phyloP scores from a whole-genome alignment of 2,329 filamentous ascomycete species.

The Talaromyces atroroseus region DNA sequence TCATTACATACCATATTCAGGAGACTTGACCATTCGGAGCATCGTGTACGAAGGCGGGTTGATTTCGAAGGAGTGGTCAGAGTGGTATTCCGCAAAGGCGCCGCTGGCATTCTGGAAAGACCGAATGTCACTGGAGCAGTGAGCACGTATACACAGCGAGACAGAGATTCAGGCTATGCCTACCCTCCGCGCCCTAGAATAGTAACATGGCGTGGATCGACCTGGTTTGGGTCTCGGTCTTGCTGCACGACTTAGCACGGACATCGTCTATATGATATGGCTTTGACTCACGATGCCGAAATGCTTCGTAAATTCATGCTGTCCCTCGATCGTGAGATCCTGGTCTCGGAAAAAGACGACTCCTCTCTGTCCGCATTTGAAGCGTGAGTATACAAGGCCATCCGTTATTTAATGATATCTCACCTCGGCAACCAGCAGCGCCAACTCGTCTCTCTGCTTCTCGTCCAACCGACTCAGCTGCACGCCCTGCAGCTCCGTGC shows the following conservation, averaged over 20 bases:
- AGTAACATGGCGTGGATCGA: slow-evolving; percentile 6
- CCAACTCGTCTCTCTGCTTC: slow-evolving; percentile 3
- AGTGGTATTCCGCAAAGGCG: slow-evolving; percentile 4
- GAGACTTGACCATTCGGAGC: slow-evolving; percentile 2
- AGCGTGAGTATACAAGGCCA: too few species aligned
- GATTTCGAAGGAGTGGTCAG: slow-evolving; percentile 7
- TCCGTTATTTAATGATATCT: neutral
- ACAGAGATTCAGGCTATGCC: neutral
- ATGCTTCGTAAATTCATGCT: slow-evolving; percentile 5
- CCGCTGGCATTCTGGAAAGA: neutral
- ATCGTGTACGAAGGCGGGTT: slow-evolving; percentile 5
- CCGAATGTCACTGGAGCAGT: neutral
- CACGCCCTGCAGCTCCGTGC: slow-evolving; percentile 1
- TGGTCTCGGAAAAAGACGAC: slow-evolving; percentile 8
- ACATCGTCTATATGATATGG: too few species aligned
- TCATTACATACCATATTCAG: slow-evolving; percentile 10
- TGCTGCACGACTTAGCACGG: too few species aligned
- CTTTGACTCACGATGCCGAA: slow-evolving; percentile 4
- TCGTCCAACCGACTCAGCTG: slow-evolving; percentile 3
- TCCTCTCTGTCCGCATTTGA: neutral
- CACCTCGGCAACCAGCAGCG: slow-evolving; percentile 5
- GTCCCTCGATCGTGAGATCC: slow-evolving; percentile 1
- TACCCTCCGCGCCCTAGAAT: slow-evolving; percentile 9
- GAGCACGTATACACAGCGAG: neutral
- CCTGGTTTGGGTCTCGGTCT: slow-evolving; percentile 8